phyloP scores from a whole-genome alignment of 1,284 basidiomycete species.

The Boletus semigastroideus region DNA sequence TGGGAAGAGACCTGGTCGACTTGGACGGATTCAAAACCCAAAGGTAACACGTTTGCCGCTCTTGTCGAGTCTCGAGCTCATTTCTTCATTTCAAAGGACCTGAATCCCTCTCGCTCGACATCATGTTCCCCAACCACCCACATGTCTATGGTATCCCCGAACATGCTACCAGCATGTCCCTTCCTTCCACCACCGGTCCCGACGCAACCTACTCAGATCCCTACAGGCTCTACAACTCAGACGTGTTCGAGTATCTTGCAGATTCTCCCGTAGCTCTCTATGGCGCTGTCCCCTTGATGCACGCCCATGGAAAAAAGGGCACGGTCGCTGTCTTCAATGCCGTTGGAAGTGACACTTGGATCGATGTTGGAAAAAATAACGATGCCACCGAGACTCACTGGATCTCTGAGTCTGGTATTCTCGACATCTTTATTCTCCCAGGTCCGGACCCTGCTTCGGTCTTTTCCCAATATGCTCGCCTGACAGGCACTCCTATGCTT shows the following conservation, averaged over 20 bases:
- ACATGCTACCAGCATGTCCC: constrained; percentile 88
- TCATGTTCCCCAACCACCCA: constrained; percentile 88
- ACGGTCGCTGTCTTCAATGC: constrained; percentile 92
- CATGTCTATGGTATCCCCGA: constrained; percentile 96
- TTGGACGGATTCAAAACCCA: constrained; percentile 93
- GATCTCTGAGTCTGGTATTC: constrained; percentile 95
- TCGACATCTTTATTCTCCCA: constrained; percentile 93
- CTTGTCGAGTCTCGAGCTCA: background rate
- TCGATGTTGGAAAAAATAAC: constrained; percentile 72
- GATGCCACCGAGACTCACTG: constrained; percentile 80
- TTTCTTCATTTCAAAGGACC: constrained; percentile 61
- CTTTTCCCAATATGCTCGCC: constrained; percentile 81
- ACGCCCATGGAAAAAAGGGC: constrained; percentile 83
- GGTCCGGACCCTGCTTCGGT: constrained; percentile 82
- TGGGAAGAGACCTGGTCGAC: constrained; percentile 90
- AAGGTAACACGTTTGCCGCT: constrained; percentile 56
- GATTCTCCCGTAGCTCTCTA: constrained; percentile 92
- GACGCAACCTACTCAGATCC: constrained; percentile 80
- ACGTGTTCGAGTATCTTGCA: constrained; percentile 96
- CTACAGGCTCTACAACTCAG: constrained; percentile 93
- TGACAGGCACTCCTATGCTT: constrained; percentile 85
- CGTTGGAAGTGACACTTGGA: constrained; percentile 93
- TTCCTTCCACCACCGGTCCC: constrained; percentile 81
- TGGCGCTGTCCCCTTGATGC: constrained; percentile 89
- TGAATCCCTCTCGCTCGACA: constrained; percentile 90